phyloP scores from a whole-genome alignment of 2,329 filamentous ascomycete species.

The Trichoderma endophyticum region DNA sequence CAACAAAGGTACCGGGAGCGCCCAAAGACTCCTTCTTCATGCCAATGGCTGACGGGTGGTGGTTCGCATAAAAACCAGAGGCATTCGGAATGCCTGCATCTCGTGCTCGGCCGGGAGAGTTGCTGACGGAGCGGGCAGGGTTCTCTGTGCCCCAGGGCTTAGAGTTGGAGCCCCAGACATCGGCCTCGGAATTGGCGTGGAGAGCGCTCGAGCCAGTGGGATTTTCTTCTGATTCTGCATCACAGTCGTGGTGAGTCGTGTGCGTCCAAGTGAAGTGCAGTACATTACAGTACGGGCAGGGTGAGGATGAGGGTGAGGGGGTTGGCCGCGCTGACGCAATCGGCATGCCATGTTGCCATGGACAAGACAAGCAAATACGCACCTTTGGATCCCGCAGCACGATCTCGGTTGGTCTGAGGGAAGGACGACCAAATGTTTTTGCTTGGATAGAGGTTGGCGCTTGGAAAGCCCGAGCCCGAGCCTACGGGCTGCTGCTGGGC shows the following conservation, averaged over 20 bases:
- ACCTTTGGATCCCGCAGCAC: slow-evolving; percentile 47
- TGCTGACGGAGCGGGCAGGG: slow-evolving; percentile 43
- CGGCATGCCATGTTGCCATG: not conserved
- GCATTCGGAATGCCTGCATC: slow-evolving; percentile 44
- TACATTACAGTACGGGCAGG: not conserved
- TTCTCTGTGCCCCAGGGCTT: slow-evolving; percentile 59
- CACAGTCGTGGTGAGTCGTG: not conserved
- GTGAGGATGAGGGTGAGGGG: not conserved
- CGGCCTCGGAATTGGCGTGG: slow-evolving; percentile 65
- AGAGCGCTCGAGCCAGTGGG: slow-evolving; percentile 69
- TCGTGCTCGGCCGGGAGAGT: slow-evolving; percentile 57
- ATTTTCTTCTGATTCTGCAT: slow-evolving; percentile 31
- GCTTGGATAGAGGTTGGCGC: slow-evolving; percentile 36
- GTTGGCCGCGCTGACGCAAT: not conserved
- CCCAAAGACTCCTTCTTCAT: slow-evolving; percentile 30
- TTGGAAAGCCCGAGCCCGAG: slow-evolving; percentile 38
- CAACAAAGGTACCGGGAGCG: slow-evolving; percentile 24
- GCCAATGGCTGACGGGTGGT: slow-evolving; percentile 46
- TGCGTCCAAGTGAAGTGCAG: not conserved
- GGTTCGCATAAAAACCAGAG: slow-evolving; percentile 44
- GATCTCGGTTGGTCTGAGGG: slow-evolving; percentile 39
- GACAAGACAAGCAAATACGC: slow-evolving; percentile 24
- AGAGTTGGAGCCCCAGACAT: slow-evolving; percentile 56
- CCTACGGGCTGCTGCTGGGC: slow-evolving; percentile 39
- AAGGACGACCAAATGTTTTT: slow-evolving; percentile 36